Base-by-base conservation (phyloP, 2,329 filamentous ascomycete genomes). In the Penicillium vulpinum region DNA sequence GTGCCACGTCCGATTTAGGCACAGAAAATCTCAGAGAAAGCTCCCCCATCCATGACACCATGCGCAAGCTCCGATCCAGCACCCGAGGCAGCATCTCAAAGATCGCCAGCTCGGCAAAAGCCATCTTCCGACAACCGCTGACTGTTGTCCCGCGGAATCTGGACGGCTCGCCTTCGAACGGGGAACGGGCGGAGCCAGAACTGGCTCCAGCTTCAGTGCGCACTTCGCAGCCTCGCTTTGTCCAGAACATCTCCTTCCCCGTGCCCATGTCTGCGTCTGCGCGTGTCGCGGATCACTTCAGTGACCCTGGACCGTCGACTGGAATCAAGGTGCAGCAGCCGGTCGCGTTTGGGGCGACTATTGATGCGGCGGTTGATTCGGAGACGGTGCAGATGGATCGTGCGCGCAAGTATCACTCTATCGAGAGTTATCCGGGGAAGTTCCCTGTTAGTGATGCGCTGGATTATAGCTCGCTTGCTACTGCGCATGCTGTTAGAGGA, bases 391-490 rank as follows among this genome's bases (percentile, higher is more conserved):
- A 63, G 8, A 52, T 64, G 40, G 50, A 49, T 15, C 61, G 58
- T 11, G 35, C 52, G 18, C 38, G 46, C 8, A 62, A 62, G 21
- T 54, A 54, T 24, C 59, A 57, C 21, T 72, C 69, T 15, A 62
- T 63, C 6, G 69, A 71, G 50, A 73, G 67, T 48, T 73, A 65
- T 54, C 71, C 70, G 0, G 71, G 70, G 2, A 62, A 64, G 33
- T 73, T 72, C 43, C 71, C 71, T 21, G 65, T 72, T 5, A 73
- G 71, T 35, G 70, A 72, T 51, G 57, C 62, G 1, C 16, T 67
- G 59, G 67, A 68, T 26, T 62, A 56, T 51, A 67, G 63, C 48
- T 62, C 58, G 7, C 47, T 71, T 59, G 70, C 67, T 4, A 67
- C 64, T 7, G 66, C 65, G 15, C 58, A 59, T 28, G 60, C 61